A percentile compares a stretch with the other conserved stretches of the same genome.
Evolutionary conservation across 257 asterid species (phyloP).

Genomic region (Plantago elongata): DNA sequence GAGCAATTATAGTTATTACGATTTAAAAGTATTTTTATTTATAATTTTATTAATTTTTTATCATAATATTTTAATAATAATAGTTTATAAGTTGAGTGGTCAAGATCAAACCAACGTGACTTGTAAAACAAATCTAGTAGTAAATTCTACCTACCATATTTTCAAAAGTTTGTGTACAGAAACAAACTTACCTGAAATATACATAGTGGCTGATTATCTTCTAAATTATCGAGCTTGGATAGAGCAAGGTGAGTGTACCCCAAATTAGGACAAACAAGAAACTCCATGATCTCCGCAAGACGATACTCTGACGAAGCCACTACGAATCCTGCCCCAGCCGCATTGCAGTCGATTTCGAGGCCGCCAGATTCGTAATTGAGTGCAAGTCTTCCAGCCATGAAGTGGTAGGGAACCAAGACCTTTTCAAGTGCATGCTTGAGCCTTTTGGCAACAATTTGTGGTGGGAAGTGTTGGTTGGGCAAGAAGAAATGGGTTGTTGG

Average conservation of each 20-base stretch:
- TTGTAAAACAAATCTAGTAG: too few relatives aligned
- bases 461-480: slow-evolving; percentile 27
- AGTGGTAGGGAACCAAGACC: slow-evolving; percentile 18
- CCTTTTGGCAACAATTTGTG: slow-evolving; percentile 20
- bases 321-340: slow-evolving; percentile 29
- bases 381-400: slow-evolving; percentile 28
- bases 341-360: slow-evolving; percentile 34
- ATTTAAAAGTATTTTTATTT: too few relatives aligned
- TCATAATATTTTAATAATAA: too few relatives aligned
- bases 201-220: slow-evolving; percentile 36
- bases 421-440: slow-evolving; percentile 23
- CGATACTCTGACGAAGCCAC: slow-evolving; percentile 34
- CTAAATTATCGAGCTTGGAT: neutral
- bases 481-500: slow-evolving; percentile 37
- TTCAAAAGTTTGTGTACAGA: too few relatives aligned
- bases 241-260: slow-evolving; percentile 31
- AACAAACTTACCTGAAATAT: slow-evolving; percentile 28
- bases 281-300: slow-evolving; percentile 32
- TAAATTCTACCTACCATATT: too few relatives aligned
- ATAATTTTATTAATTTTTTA: too few relatives aligned
- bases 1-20: too few relatives aligned
- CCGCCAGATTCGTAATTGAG: slow-evolving; percentile 27
- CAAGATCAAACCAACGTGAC: too few relatives aligned
- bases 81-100: too few relatives aligned
- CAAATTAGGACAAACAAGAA: slow-evolving; percentile 38